These are phyloP conservation scores for Plenodomus tracheiphilus DNA, from an alignment of 2,329 filamentous ascomycete species.

Conservation along the genomic window DNA sequence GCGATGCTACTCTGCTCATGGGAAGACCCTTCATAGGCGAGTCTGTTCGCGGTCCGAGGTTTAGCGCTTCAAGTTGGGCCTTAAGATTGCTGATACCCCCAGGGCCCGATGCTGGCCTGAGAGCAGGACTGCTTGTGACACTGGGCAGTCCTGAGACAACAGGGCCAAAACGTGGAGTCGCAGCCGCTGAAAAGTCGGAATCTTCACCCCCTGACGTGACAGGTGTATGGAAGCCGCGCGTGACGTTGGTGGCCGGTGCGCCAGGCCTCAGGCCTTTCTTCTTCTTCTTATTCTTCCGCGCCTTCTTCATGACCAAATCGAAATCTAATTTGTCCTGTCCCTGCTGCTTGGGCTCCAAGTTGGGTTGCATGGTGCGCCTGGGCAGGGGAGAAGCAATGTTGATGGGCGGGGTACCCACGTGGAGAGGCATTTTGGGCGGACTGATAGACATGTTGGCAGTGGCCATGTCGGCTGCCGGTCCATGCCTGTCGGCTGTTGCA, in stretches of 20 bases:
- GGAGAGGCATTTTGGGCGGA: slow-evolving; percentile 19
- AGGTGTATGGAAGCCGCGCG: slow-evolving; percentile 56
- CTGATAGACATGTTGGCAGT: slow-evolving; percentile 29
- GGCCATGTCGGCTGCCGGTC: slow-evolving; percentile 22
- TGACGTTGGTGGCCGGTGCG: slow-evolving; percentile 39
- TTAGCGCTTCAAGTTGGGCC: slow-evolving; percentile 77
- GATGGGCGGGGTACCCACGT: slow-evolving; percentile 43
- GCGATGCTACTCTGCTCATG: slow-evolving; percentile 35
- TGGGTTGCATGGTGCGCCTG: slow-evolving; percentile 29
- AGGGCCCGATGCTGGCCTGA: slow-evolving; percentile 54
- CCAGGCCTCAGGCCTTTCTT: slow-evolving; percentile 35
- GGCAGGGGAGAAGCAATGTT: slow-evolving; percentile 39
- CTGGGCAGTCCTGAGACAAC: slow-evolving; percentile 51
- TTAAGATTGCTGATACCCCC: slow-evolving; percentile 84
- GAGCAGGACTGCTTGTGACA: slow-evolving; percentile 56
- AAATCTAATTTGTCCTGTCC: slow-evolving; percentile 44
- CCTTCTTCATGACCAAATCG: slow-evolving; percentile 42
- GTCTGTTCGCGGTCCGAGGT: slow-evolving; percentile 63
- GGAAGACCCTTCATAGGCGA: slow-evolving; percentile 53
- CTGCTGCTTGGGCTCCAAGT: slow-evolving; percentile 25
- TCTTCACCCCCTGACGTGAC: slow-evolving; percentile 59
- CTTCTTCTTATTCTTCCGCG: slow-evolving; percentile 45
- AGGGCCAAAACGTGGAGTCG: slow-evolving; percentile 48
- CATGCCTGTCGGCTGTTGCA: slow-evolving; percentile 10
- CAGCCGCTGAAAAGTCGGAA: slow-evolving; percentile 52